phyloP scores from a whole-genome alignment of 176 grass and related monocot species.

The Zizania latifolia region DNA sequence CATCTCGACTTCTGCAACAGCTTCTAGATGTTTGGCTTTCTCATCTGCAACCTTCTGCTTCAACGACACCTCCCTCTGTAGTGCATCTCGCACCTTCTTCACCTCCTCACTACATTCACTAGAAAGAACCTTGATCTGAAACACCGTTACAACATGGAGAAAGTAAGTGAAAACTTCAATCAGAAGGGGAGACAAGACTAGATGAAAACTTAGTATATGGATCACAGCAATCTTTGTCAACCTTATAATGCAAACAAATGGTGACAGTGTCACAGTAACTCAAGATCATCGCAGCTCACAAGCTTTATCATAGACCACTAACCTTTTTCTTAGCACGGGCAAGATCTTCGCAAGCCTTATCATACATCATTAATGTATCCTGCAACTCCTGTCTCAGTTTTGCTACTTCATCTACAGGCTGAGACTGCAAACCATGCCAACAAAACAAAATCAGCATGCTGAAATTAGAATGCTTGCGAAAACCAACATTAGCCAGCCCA shows the following conservation, averaged over 20 bases:
- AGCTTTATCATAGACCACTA: conserved; percentile 3
- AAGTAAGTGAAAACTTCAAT: conserved; percentile 7
- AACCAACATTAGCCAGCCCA: conserved; percentile 3
- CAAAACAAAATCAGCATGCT: conserved; percentile 20
- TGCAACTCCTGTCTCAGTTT: conserved; percentile 58
- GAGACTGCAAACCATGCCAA: conserved; percentile 39
- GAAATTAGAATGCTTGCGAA: conserved; percentile 20
- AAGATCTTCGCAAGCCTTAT: conserved; percentile 58
- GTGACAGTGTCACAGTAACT: background rate
- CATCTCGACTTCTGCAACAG: conserved; percentile 46
- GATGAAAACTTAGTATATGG: background rate
- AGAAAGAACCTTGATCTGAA: conserved; percentile 62
- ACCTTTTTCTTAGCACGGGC: conserved; percentile 53
- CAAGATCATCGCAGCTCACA: background rate
- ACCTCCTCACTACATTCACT: conserved; percentile 41
- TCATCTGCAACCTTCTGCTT: conserved; percentile 41
- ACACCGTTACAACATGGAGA: conserved; percentile 12
- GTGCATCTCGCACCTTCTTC: conserved; percentile 45
- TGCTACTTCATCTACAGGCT: conserved; percentile 50
- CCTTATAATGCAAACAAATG: background rate
- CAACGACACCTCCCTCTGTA: conserved; percentile 44
- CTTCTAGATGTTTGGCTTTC: conserved; percentile 38
- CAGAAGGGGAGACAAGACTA: too few relatives aligned
- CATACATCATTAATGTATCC: conserved; percentile 46
- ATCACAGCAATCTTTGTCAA: background rate